Conservation (phyloP, 352 stramenopile species). For the Globisporangium splendens region DNA sequence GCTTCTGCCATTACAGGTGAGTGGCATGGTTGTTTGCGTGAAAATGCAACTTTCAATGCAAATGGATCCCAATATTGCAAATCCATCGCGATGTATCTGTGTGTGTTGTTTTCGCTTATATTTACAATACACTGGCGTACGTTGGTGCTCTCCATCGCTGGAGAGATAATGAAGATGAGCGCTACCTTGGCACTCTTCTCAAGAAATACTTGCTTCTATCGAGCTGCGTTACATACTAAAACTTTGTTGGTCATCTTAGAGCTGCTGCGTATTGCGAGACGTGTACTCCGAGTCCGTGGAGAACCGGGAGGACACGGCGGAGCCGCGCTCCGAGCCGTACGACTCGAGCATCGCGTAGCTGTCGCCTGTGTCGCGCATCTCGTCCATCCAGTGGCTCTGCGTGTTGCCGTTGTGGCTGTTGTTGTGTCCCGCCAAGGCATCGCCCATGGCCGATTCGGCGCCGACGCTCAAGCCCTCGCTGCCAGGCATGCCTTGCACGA, state of each 20-base stretch:
- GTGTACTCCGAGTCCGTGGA: conserved; percentile 64
- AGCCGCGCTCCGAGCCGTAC: conserved; percentile 55
- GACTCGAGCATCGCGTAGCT: conserved; percentile 83
- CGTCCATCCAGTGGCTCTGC: conserved; percentile 51
- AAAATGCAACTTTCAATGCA: too few species aligned
- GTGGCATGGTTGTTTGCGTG: too few species aligned
- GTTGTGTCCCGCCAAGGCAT: conserved; percentile 13
- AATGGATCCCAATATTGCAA: too few species aligned
- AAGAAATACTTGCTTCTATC: too few species aligned
- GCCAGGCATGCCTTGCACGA: conserved; percentile 45
- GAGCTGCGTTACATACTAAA: conserved; percentile 6
- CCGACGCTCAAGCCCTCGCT: conserved; percentile 19
- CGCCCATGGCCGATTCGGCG: conserved; percentile 13
- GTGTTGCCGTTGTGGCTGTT: conserved; percentile 20
- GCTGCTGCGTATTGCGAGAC: conserved; percentile 4
- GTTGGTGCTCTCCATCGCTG: too few species aligned
- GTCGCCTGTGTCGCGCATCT: conserved; percentile 78
- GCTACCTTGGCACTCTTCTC: too few species aligned
- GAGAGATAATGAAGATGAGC: too few species aligned
- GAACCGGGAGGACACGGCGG: conserved; percentile 60
- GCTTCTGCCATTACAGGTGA: too few species aligned
- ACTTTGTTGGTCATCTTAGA: background rate
- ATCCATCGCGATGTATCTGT: too few species aligned
- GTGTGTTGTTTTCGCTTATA: too few species aligned
- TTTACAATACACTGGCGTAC: too few species aligned